These are phyloP conservation scores for Globisporangium rhizosaccharum DNA, from an alignment of 352 stramenopile species.

Conservation along the genomic window DNA sequence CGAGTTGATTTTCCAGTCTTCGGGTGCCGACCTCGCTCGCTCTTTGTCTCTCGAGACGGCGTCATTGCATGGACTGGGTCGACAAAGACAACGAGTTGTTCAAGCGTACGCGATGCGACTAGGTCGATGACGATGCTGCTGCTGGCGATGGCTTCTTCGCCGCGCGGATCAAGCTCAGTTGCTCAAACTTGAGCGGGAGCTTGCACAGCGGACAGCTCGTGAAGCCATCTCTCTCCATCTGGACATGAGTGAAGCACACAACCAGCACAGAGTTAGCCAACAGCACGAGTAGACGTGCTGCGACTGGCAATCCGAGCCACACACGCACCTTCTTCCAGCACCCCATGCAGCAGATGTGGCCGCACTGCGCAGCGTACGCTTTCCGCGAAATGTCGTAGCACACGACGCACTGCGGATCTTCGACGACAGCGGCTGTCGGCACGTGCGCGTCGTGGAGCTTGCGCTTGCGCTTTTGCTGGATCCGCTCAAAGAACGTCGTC, in stretches of 20 bases:
- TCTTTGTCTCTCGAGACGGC: too few relatives aligned
- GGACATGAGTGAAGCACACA: constrained; percentile 8
- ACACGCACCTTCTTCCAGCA: constrained; percentile 81
- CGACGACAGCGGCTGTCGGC: constrained; percentile 44
- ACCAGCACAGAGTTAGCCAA: constrained; percentile 12
- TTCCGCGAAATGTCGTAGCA: constrained; percentile 81
- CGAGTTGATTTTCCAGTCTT: too few relatives aligned
- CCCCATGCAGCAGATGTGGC: constrained; percentile 76
- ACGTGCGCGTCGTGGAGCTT: constrained; percentile 22
- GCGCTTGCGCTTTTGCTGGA: constrained; percentile 62
- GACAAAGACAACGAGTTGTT: too few relatives aligned
- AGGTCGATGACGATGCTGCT: background rate
- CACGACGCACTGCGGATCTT: constrained; percentile 79
- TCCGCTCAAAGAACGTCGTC: constrained; percentile 56
- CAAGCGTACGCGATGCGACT: background rate
- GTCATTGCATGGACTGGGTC: too few relatives aligned
- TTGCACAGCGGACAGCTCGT: constrained; percentile 78
- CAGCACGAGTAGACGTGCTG: background rate
- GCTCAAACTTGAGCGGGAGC: constrained; percentile 56
- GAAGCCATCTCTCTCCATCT: constrained; percentile 75
- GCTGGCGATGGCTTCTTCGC: constrained; percentile 23
- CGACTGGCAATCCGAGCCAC: background rate
- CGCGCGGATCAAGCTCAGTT: constrained; percentile 69
- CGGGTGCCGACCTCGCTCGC: too few relatives aligned
- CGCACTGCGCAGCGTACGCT: constrained; percentile 70